These are phyloP conservation scores for Curvularia sp. DNA, from an alignment of 2,329 filamentous ascomycete genomes.

Conservation along the genomic window DNA sequence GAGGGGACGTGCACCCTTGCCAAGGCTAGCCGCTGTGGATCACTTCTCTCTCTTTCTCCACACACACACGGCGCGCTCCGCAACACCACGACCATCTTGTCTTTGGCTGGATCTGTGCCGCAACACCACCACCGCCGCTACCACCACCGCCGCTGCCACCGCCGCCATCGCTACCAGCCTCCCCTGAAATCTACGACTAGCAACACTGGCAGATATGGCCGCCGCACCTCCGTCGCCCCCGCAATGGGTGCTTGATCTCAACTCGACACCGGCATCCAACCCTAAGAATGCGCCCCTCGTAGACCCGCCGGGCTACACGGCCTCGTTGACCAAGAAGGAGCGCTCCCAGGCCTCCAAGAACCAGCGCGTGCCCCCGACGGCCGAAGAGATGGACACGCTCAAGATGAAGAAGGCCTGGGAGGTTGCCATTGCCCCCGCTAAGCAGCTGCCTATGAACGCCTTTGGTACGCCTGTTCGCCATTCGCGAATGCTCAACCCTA, in stretches of 20 bases:
- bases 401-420: slow-evolving; percentile 99
- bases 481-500: not conserved
- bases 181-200: not conserved
- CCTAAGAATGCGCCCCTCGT: slow-evolving; percentile 72
- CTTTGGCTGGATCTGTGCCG: not conserved
- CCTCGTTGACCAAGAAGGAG: slow-evolving; percentile 53
- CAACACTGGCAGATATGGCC: slow-evolving; percentile 25
- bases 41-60: slow-evolving; percentile 5
- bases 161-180: not conserved
- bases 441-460: slow-evolving; percentile 95
- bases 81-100: slow-evolving; percentile 13
- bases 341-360: slow-evolving; percentile 47
- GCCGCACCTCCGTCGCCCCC: slow-evolving; percentile 61
- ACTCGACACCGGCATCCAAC: slow-evolving; percentile 70
- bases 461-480: slow-evolving; percentile 66
- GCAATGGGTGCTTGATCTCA: slow-evolving; percentile 83
- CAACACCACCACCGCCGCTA: not conserved
- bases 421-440: slow-evolving; percentile 89
- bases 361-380: slow-evolving; percentile 71
- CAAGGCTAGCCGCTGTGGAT: slow-evolving; percentile 26
- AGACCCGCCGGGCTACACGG: slow-evolving; percentile 85
- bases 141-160: not conserved
- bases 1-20: slow-evolving; percentile 35
- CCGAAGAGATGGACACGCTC: slow-evolving; percentile 89
- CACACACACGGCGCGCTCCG: slow-evolving; percentile 5